phyloP scores from a whole-genome alignment of 2,329 filamentous ascomycete genomes.

The Colletotrichum sidae region DNA sequence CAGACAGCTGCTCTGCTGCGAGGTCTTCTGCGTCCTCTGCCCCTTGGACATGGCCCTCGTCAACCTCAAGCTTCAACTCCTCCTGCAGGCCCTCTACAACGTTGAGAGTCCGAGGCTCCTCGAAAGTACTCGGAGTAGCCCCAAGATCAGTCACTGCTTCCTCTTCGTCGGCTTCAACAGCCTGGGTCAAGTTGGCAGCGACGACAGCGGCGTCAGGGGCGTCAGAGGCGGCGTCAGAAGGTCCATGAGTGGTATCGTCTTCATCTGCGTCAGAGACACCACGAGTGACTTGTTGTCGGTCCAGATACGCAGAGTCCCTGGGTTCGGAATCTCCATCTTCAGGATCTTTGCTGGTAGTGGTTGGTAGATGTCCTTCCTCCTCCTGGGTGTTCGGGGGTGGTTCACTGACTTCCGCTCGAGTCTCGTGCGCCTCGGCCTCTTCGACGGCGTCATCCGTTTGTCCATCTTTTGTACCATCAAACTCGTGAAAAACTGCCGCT shows the following conservation, averaged over 20 bases:
- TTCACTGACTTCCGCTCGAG: constrained; percentile 32
- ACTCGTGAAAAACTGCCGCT: too few relatives aligned
- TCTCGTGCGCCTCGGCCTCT: constrained; percentile 43
- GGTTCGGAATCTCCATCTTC: constrained; percentile 30
- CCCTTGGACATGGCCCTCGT: not conserved
- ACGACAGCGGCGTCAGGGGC: constrained; percentile 9
- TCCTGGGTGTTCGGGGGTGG: constrained; percentile 19
- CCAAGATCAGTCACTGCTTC: not conserved
- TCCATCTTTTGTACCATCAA: not conserved
- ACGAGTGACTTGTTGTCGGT: constrained; percentile 31
- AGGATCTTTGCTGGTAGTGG: constrained; percentile 31
- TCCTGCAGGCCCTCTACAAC: not conserved
- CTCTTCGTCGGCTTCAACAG: not conserved
- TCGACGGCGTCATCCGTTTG: constrained; percentile 43
- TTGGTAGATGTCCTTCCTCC: constrained; percentile 30
- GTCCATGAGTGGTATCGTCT: constrained; percentile 26
- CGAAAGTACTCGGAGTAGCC: too few relatives aligned
- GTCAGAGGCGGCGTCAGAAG: constrained; percentile 26
- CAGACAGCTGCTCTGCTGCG: too few relatives aligned
- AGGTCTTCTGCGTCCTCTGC: too few relatives aligned
- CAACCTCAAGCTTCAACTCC: not conserved
- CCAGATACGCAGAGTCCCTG: constrained; percentile 21
- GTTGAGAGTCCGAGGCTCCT: not conserved
- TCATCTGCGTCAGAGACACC: constrained; percentile 23
- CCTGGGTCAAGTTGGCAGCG: constrained; percentile 6